Evolutionary conservation across 2,329 filamentous ascomycete species (phyloP).

Genomic region (Fusarium algeriense): DNA sequence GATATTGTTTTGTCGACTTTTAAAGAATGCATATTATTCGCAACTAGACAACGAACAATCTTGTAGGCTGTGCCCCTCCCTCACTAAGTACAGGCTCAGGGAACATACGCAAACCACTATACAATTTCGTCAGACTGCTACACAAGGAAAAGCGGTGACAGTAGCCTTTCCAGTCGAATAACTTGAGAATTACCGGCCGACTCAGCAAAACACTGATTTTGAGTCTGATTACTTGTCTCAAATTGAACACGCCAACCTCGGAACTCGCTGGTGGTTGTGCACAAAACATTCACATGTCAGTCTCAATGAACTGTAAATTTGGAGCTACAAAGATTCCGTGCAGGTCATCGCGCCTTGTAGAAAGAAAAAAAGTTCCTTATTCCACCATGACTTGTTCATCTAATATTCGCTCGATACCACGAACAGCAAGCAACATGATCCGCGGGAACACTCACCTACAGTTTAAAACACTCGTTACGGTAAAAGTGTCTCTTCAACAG

Average conservation of each 20-base stretch:
- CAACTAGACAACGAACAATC: neutral
- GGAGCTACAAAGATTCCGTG: slow-evolving; percentile 31
- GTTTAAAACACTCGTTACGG: slow-evolving; percentile 33
- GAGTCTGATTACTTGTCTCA: neutral
- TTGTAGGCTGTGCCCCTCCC: neutral
- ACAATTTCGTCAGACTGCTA: slow-evolving; percentile 37
- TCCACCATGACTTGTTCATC: slow-evolving; percentile 28
- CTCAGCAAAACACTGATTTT: neutral
- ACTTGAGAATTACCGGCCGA: neutral
- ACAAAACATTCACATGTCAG: slow-evolving; percentile 8
- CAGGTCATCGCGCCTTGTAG: slow-evolving; percentile 1
- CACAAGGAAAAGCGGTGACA: slow-evolving; percentile 41
- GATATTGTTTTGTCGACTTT: neutral
- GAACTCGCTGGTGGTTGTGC: neutral
- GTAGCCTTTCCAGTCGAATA: neutral
- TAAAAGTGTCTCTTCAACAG: slow-evolving; percentile 35
- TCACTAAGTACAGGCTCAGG: neutral
- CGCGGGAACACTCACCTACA: slow-evolving; percentile 36
- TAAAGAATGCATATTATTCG: neutral
- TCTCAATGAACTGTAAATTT: slow-evolving; percentile 3
- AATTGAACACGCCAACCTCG: neutral
- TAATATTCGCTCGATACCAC: slow-evolving; percentile 12
- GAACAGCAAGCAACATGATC: slow-evolving; percentile 18
- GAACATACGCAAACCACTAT: slow-evolving; percentile 20
- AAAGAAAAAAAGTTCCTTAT: slow-evolving; percentile 14